These are phyloP conservation scores for Boletellus ananiceps DNA, from an alignment of 768 basidiomycete species.

Conservation along the genomic window DNA sequence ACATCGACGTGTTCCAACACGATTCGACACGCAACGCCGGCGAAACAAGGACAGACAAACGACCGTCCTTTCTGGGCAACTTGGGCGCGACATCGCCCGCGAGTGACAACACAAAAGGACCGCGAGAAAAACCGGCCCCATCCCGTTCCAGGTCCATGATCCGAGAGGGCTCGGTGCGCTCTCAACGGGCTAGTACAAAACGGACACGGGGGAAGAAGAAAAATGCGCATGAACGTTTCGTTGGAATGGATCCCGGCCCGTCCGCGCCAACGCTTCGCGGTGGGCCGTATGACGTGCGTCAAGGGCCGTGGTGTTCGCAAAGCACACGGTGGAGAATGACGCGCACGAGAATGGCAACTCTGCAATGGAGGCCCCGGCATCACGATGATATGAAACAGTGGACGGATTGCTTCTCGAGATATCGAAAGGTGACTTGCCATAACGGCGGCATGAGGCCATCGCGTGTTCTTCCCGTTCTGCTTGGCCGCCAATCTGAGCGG, in stretches of 20 bases:
- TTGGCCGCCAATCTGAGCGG: neutral
- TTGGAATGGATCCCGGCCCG: too few relatives aligned
- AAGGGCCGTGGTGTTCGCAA: too few relatives aligned
- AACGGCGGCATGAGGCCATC: slow-evolving; percentile 26
- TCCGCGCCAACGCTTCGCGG: too few relatives aligned
- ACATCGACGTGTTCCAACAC: neutral
- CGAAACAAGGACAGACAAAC: too few relatives aligned
- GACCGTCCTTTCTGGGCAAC: too few relatives aligned
- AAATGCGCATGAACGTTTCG: too few relatives aligned
- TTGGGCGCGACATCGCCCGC: neutral
- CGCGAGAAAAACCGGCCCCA: neutral
- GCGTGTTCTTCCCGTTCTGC: slow-evolving; percentile 16
- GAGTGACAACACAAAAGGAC: slow-evolving; percentile 15
- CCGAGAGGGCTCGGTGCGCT: neutral
- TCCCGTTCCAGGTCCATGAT: slow-evolving; percentile 1
- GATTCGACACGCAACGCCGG: too few relatives aligned
- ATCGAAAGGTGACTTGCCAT: slow-evolving; percentile 1
- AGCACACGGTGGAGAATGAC: neutral
- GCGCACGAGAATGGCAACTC: slow-evolving; percentile 3
- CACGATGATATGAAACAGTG: neutral
- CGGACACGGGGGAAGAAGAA: too few relatives aligned
- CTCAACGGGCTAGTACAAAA: too few relatives aligned
- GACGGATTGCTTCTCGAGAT: neutral
- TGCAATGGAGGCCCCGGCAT: slow-evolving; percentile 15
- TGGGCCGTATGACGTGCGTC: too few relatives aligned